Conservation (phyloP, 2,329 filamentous ascomycete species). For the Fusarium irregulare region DNA sequence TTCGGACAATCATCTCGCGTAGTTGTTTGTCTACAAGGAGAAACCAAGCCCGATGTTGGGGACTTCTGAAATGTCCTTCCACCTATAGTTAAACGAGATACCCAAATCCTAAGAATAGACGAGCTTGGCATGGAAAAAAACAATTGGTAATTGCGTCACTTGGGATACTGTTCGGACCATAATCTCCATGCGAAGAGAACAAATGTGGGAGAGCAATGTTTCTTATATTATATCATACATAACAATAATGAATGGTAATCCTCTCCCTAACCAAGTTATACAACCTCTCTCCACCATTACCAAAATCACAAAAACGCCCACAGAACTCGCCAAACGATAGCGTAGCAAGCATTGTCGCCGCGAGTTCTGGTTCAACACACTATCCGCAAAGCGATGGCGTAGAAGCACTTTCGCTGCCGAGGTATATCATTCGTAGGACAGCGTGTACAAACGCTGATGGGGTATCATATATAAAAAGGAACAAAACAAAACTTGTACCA, state of each 20-base stretch:
- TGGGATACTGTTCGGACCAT: not conserved
- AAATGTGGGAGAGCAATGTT: slow-evolving; percentile 27
- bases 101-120: not conserved
- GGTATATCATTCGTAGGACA: slow-evolving; percentile 55
- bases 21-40: not conserved
- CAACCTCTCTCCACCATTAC: not conserved
- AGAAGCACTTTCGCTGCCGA: slow-evolving; percentile 67
- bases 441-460: slow-evolving; percentile 59
- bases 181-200: not conserved
- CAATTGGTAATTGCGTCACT: no score
- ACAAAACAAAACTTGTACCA: slow-evolving; percentile 39
- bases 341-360: slow-evolving; percentile 65
- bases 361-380: slow-evolving; percentile 62
- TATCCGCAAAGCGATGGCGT: slow-evolving; percentile 65
- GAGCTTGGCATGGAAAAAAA: not conserved
- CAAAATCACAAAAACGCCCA: slow-evolving; percentile 54
- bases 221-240: slow-evolving; percentile 16
- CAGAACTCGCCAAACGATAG: slow-evolving; percentile 63
- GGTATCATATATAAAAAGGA: slow-evolving; percentile 54
- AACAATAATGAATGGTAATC: not conserved
- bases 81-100: not conserved
- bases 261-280: slow-evolving; percentile 5
- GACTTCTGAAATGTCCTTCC: not conserved
- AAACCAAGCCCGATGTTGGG: not conserved
- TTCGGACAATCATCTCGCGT: not conserved